These are phyloP conservation scores for Hypholoma sublateritium DNA, from an alignment of 768 basidiomycete species.

Conservation along the genomic window DNA sequence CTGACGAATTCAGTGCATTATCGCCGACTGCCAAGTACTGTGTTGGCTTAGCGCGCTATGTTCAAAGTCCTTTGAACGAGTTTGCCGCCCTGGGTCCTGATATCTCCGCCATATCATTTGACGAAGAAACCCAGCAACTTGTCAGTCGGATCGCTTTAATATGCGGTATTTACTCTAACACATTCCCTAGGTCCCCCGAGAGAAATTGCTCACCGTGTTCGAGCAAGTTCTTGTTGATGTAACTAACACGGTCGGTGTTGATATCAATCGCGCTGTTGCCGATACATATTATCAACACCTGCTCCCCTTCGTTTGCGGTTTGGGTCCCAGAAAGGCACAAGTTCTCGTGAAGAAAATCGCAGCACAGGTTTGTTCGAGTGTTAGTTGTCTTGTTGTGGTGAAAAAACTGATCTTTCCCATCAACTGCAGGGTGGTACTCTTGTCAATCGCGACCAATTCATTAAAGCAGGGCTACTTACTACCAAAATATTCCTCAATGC, in stretches of 20 bases:
- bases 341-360: conserved; percentile 80
- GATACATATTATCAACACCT: conserved; percentile 88
- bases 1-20: conserved; percentile 78
- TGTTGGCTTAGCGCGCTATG: conserved; percentile 88
- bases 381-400: too few relatives aligned
- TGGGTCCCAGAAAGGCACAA: conserved; percentile 94
- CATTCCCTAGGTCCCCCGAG: conserved; percentile 68
- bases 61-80: conserved; percentile 93
- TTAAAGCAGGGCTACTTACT: conserved; percentile 75
- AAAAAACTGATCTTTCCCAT: neutral
- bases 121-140: conserved; percentile 84
- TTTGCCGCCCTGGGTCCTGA: conserved; percentile 88
- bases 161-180: neutral
- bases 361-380: conserved; percentile 50
- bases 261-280: conserved; percentile 90
- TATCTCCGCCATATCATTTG: conserved; percentile 79
- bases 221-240: conserved; percentile 90
- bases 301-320: conserved; percentile 87
- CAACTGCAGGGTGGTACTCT: conserved; percentile 76
- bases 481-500: conserved; percentile 92
- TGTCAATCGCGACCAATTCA: conserved; percentile 85
- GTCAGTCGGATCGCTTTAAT: conserved; percentile 40
- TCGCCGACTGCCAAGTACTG: conserved; percentile 87
- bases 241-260: conserved; percentile 91
- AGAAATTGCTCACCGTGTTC: conserved; percentile 77